Evolutionary conservation across 2,329 filamentous ascomycete genomes (phyloP).

Genomic region (Cadophora gregata): DNA sequence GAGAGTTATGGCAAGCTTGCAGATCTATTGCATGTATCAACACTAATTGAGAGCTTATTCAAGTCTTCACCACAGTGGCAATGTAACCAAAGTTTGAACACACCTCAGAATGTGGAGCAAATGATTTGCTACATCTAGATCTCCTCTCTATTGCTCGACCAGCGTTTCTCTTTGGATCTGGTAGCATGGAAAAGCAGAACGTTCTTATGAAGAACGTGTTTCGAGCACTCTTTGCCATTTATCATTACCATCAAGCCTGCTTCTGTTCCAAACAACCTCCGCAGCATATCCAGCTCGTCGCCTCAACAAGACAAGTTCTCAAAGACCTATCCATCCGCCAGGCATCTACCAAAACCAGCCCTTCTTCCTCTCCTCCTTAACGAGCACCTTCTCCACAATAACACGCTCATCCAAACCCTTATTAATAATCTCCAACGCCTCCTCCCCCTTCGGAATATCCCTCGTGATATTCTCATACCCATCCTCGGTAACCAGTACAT

Average conservation of each 20-base stretch:
- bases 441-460: slow-evolving; percentile 75
- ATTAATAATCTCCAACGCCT: slow-evolving; percentile 68
- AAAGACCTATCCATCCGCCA: background rate
- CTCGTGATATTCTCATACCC: slow-evolving; percentile 83
- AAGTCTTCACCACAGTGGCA: background rate
- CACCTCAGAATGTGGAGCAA: background rate
- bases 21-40: background rate
- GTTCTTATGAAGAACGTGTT: background rate
- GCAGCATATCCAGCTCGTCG: too few relatives aligned
- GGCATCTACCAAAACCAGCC: slow-evolving; percentile 36
- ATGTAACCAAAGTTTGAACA: background rate
- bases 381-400: slow-evolving; percentile 12
- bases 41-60: background rate
- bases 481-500: slow-evolving; percentile 77
- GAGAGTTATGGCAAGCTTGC: background rate
- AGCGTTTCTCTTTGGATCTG: background rate
- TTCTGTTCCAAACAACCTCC: background rate
- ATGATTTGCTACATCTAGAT: background rate
- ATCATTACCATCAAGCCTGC: background rate
- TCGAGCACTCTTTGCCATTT: background rate
- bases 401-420: slow-evolving; percentile 20
- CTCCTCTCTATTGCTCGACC: background rate
- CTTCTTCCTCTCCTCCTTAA: slow-evolving; percentile 10
- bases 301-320: too few relatives aligned
- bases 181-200: background rate